A percentile compares a stretch with the other conserved stretches of the same genome.
These are phyloP conservation scores for Solanum appendiculatum DNA, from an alignment of 257 asterid species.

Conservation along the genomic window DNA sequence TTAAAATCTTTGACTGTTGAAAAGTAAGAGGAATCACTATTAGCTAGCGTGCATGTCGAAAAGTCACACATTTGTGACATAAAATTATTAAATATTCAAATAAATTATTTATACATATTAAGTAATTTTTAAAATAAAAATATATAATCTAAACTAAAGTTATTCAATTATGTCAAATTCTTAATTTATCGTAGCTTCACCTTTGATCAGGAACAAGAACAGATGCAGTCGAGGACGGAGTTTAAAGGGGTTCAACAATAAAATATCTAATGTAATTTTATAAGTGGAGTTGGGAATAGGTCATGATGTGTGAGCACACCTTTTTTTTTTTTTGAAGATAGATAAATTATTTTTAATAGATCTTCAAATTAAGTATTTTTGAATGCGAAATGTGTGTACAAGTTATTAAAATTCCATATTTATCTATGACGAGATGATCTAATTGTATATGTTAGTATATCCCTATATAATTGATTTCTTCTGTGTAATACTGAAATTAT, in stretches of 20 bases:
- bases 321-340: too few relatives aligned
- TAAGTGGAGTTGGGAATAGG: neutral
- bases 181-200: neutral
- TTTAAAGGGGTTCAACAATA: too few relatives aligned
- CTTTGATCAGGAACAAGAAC: neutral
- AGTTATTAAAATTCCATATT: too few relatives aligned
- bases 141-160: neutral
- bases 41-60: neutral
- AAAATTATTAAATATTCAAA: neutral
- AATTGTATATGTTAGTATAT: too few relatives aligned
- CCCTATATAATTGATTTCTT: too few relatives aligned
- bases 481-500: neutral
- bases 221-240: fast-evolving
- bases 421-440: fast-evolving
- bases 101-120: neutral
- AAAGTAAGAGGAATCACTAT: neutral
- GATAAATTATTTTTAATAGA: too few relatives aligned
- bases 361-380: too few relatives aligned
- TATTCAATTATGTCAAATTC: neutral
- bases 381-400: too few relatives aligned
- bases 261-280: too few relatives aligned
- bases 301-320: neutral
- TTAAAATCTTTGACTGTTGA: neutral
- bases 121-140: neutral
- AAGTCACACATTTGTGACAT: neutral